Conservation (phyloP, 805 yeast species). For the Lipomyces anomalus region DNA sequence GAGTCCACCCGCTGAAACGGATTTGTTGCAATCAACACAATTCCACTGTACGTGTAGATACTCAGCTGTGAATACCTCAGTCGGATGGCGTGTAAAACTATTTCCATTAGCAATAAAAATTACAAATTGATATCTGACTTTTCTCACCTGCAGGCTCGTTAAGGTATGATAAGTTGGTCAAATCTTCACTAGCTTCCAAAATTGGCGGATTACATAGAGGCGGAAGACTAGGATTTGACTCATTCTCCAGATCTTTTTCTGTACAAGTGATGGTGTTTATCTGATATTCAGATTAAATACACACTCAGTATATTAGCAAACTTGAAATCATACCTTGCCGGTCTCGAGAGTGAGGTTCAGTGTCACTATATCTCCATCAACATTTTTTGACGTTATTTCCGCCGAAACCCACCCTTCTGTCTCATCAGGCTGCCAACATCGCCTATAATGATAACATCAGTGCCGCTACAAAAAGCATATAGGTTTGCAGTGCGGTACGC, state of each 20-base stretch:
- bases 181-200: conserved; percentile 88
- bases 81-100: conserved; percentile 83
- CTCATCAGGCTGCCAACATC: conserved; percentile 76
- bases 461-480: not conserved
- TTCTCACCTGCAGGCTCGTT: conserved; percentile 73
- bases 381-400: conserved; percentile 44
- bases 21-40: conserved; percentile 90
- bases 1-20: conserved; percentile 93
- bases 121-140: not conserved
- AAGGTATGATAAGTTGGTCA: conserved; percentile 83
- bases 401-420: conserved; percentile 72
- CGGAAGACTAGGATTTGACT: conserved; percentile 55
- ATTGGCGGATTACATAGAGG: conserved; percentile 86
- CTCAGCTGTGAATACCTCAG: conserved; percentile 82
- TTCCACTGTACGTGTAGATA: conserved; percentile 94
- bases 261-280: conserved; percentile 22
- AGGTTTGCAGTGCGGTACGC: not conserved
- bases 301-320: not conserved
- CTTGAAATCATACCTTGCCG: conserved; percentile 31
- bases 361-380: conserved; percentile 42
- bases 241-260: conserved; percentile 22
- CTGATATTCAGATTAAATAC: too few species aligned
- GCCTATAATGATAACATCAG: conserved; percentile 26
- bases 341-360: conserved; percentile 51
- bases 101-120: not conserved